Conservation (phyloP, 225 moss, liverwort and hornwort species). For the Takakia lepidozioides region DNA sequence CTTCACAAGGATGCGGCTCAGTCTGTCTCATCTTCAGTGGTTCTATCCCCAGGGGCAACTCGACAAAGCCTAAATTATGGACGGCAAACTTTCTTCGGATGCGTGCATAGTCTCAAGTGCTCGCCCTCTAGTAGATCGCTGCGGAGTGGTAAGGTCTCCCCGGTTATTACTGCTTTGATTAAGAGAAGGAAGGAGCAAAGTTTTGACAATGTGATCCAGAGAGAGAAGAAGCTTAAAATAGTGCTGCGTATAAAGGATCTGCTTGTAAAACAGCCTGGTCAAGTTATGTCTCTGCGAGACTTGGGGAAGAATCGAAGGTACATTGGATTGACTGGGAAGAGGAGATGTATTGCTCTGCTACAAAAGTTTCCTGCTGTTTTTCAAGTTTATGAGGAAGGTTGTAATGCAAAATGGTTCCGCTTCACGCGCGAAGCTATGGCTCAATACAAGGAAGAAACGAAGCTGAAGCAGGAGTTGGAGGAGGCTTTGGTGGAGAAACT, state of each 20-base stretch:
- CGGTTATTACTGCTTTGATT: conserved; percentile 30
- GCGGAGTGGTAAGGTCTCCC: too few relatives aligned
- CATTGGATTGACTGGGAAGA: conserved; percentile 57
- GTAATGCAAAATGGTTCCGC: conserved; percentile 52
- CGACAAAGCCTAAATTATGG: conserved; percentile 9
- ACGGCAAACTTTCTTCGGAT: conserved; percentile 26
- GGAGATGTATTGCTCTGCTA: conserved; percentile 50
- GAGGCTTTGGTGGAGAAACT: conserved; percentile 50
- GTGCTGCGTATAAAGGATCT: conserved; percentile 66
- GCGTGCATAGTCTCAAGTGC: conserved; percentile 12
- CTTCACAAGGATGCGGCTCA: neutral
- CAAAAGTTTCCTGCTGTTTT: conserved; percentile 66
- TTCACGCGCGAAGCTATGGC: conserved; percentile 53
- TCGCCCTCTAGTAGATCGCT: too few relatives aligned
- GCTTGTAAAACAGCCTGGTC: conserved; percentile 79
- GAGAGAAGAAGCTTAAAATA: conserved; percentile 82
- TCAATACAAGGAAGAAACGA: conserved; percentile 54
- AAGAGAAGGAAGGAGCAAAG: conserved; percentile 69
- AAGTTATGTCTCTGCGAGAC: conserved; percentile 63
- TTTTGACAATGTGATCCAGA: conserved; percentile 73
- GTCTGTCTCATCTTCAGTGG: conserved; percentile 7
- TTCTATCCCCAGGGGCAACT: conserved; percentile 3
- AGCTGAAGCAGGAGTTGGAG: conserved; percentile 55
- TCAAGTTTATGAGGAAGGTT: conserved; percentile 65
- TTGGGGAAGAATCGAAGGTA: conserved; percentile 50